Conservation (phyloP, 352 stramenopile genomes). For the Phytopythium cucurbitacearum region DNA sequence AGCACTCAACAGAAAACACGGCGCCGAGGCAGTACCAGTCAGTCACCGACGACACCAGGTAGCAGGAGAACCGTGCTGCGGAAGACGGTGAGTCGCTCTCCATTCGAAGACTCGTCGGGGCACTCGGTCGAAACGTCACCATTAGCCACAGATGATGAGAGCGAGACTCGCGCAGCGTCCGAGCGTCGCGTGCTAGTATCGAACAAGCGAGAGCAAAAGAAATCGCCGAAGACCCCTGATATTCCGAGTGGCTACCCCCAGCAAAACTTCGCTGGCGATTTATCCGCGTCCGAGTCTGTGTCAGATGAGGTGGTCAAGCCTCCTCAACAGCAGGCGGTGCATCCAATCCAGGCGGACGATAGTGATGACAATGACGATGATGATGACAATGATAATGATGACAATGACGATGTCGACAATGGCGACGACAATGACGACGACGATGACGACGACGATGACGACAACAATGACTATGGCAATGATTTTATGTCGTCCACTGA, state of each 20-base stretch:
- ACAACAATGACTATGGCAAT: not conserved
- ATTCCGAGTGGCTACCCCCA: not conserved
- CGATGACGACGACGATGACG: not conserved
- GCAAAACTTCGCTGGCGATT: not conserved
- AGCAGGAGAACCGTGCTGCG: too few species aligned
- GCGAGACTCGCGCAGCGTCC: not conserved
- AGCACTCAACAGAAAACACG: too few species aligned
- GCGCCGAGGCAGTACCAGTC: too few species aligned
- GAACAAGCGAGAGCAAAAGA: not conserved
- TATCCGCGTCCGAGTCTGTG: not conserved
- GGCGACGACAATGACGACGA: not conserved
- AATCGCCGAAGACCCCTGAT: not conserved
- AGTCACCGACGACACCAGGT: too few species aligned
- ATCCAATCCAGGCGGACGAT: not conserved
- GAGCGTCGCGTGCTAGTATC: not conserved
- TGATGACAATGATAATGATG: conserved; percentile 5
- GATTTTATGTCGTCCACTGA: conserved; percentile 1
- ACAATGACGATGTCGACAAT: conserved; percentile 9
- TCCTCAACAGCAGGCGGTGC: not conserved
- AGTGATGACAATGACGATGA: not conserved
- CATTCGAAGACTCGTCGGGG: too few species aligned
- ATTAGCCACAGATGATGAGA: too few species aligned
- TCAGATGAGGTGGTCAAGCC: not conserved
- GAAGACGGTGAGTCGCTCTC: too few species aligned
- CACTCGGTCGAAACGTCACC: too few species aligned